Evolutionary conservation across 805 yeast genomes (phyloP).

Genomic region (Wickerhamiella azyma): DNA sequence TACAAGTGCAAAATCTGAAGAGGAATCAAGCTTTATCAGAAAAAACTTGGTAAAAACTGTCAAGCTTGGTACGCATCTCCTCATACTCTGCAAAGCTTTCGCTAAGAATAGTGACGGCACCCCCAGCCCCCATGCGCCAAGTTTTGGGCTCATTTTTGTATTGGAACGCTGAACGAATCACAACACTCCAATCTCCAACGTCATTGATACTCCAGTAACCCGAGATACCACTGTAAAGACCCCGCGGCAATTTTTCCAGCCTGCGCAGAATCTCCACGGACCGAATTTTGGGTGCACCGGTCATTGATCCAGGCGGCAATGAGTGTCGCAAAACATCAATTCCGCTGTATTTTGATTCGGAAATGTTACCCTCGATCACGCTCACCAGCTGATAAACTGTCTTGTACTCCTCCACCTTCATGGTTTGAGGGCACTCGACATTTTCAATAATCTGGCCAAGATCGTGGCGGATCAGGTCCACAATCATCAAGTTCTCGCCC

Average conservation of each 20-base stretch:
- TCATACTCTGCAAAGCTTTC: constrained; percentile 78
- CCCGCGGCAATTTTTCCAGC: constrained; percentile 49
- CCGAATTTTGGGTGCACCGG: constrained; percentile 95
- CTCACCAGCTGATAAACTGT: constrained; percentile 88
- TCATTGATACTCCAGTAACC: constrained; percentile 90
- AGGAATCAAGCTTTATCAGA: neutral
- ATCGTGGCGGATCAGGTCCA: constrained; percentile 89
- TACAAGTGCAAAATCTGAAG: neutral
- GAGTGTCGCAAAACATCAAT: constrained; percentile 66
- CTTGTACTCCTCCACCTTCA: constrained; percentile 84
- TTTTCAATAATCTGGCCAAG: constrained; percentile 48
- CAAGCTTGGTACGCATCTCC: constrained; percentile 72
- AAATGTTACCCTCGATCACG: constrained; percentile 58
- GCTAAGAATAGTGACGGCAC: constrained; percentile 87
- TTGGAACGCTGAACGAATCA: constrained; percentile 64
- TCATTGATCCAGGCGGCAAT: constrained; percentile 97
- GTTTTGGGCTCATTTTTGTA: constrained; percentile 22
- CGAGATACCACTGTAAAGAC: constrained; percentile 84
- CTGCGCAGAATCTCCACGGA: constrained; percentile 69
- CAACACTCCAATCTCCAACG: constrained; percentile 90
- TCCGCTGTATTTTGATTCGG: constrained; percentile 36
- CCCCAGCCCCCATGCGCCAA: constrained; percentile 97
- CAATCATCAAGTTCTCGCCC: constrained; percentile 95
- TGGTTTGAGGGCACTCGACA: constrained; percentile 63
- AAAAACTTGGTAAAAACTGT: constrained; percentile 68